Evolutionary conservation across 2,329 filamentous ascomycete species (phyloP), one percentile per base, ranked within the genome.

Genomic region (Sarocladiaceae sp.): DNA sequence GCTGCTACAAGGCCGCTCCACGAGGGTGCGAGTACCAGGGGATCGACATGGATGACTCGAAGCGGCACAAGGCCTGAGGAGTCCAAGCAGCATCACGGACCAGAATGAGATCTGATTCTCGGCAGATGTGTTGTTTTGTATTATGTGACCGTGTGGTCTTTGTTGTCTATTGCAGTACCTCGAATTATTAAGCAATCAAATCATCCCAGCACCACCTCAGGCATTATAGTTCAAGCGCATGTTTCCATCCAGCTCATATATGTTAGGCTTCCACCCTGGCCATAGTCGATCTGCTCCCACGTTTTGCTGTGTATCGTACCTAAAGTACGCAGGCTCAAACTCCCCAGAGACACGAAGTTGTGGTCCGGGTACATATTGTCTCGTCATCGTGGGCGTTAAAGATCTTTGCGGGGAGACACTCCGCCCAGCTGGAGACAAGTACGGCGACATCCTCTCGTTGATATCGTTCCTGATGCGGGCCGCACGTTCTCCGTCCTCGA

Each of bases 401-500:
- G 18, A 10, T 23, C 8, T 17, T 20, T 44, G 40, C 15, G 40
- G 40, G 17, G 17, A 26, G 20, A 47, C 53, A 33, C 52, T 53
- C 44, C 23, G 35, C 22, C 44, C 12, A 3, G n/a, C n/a, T 10
- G 44, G 15, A 20, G 26, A 13, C 25, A 48, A 12, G 26, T 48
- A 63, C 11, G 64, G 61, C 1, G 59, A 61, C 53, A 73, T 70
- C 48, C 71, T 66, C 59, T 80, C 77, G 18, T 70, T 69, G 25
- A 73, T 68, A 29, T 78, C 75, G 42, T 70, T 65, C 26, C 69
- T 66, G 8, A 73, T 68, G 23, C 75, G 66, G 17, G 69, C 67
- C 6, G 68, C 61, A 31, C 71, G 73, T 35, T 82, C 78, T 46
- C 80, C 76, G 17, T 77, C 74, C 59, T 88, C 84, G 20, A 81